These are phyloP conservation scores for Starmerella geochares DNA, from an alignment of 805 yeast genomes.

Conservation along the genomic window DNA sequence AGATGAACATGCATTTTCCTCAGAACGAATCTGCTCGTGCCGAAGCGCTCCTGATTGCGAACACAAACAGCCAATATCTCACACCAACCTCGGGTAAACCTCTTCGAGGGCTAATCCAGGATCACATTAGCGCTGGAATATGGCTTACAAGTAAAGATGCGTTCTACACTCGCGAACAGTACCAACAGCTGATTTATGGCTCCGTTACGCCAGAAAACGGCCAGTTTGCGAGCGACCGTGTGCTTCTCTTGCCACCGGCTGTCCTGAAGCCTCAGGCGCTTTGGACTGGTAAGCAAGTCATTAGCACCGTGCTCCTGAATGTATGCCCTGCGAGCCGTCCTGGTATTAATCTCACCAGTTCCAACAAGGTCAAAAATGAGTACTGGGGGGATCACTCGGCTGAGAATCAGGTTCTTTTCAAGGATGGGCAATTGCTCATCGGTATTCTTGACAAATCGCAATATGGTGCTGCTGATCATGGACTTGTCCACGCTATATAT, in stretches of 20 bases:
- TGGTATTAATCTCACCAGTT: constrained; percentile 74
- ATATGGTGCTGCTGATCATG: constrained; percentile 95
- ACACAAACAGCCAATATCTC: constrained; percentile 92
- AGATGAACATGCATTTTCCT: constrained; percentile 99
- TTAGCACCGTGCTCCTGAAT: constrained; percentile 81
- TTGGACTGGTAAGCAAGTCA: constrained; percentile 98
- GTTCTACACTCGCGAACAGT: constrained; percentile 79
- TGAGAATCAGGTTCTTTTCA: constrained; percentile 80
- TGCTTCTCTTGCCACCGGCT: constrained; percentile 82
- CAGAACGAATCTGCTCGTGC: constrained; percentile 96
- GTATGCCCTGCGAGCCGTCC: constrained; percentile 81
- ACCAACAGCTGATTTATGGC: constrained; percentile 88
- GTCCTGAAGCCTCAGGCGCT: constrained; percentile 73
- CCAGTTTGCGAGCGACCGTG: constrained; percentile 51
- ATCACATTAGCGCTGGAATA: constrained; percentile 97
- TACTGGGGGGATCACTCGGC: constrained; percentile 83
- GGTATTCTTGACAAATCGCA: constrained; percentile 97
- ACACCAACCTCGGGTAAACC: constrained; percentile 99
- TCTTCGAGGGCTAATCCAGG: constrained; percentile 96
- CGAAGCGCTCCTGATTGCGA: constrained; percentile 88
- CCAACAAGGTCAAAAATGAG: constrained; percentile 83
- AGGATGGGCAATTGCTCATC: constrained; percentile 73
- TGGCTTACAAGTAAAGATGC: constrained; percentile 93
- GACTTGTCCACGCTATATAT: constrained; percentile 90
- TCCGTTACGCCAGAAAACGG: constrained; percentile 97